Evolutionary conservation across 176 grass and related monocot genomes (phyloP), one percentile per base, ranked within the genome.

Genomic region (Musa acuminata): DNA sequence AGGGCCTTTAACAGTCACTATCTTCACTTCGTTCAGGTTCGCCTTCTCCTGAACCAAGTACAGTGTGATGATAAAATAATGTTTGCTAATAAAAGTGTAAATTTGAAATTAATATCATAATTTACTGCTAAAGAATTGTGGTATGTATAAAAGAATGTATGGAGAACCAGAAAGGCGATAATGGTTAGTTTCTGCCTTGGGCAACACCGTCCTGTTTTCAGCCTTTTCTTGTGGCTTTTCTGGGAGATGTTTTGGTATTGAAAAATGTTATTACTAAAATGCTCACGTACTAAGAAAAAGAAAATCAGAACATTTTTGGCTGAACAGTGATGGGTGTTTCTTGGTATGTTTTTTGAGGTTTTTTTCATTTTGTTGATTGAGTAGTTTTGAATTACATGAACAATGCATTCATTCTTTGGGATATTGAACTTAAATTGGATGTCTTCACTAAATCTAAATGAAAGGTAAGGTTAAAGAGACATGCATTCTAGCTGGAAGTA

Each of bases 1-100:
- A 77, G 87, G 72, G 90, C 83, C 13, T 97, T 93, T 71, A 90
- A 77, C 52, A 88, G 85, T 25, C 83, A 93, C 43, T 97, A 97
- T 62, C 83, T 97, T 6, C 87, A 92, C 19, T 82, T 88, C 73
- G 82, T 97, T 9, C 87, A 92, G 90, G 93, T 92, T 75, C 21
- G 24, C 5, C 23, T 50, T 59, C 29, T 26, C 13, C 8, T 52
- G 11, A 17, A 71, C 21, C 23, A 69, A 43, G 35, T 43, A 43
- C 35, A 43, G 35, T 43, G 35, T 49, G 26, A 22, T 17, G 2
- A 49, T 69, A 49, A 49, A 14, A 8, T 43, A 43, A 43, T 43
- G 4, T 43, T 43, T 43, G 0, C 6, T 43, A 43, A 43, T 6
- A 43, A 5, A 29, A 29, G 0, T 43, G 35, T 43, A 43, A 43